Evolutionary conservation across 352 stramenopile species (phyloP), one percentile per base, ranked within the genome.

Genomic region (Vaucheria bursata): DNA sequence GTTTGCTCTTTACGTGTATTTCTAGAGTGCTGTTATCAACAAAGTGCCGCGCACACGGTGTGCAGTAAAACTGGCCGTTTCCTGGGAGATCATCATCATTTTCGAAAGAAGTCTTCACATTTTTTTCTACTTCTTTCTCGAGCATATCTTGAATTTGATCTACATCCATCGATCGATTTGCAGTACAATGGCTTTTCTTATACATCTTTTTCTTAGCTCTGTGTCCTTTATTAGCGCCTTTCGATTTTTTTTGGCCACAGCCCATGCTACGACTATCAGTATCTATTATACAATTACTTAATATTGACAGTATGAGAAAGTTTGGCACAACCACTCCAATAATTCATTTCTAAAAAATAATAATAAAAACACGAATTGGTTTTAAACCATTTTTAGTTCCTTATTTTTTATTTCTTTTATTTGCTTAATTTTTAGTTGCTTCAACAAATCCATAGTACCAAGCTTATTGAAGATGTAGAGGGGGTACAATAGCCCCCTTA

Each of bases 1-100:
- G 33, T 64, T 84, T 84, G n/a, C 74, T 73, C 75, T 8, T 81
- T 35, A 75, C 39, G 49, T 84, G 78, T 25, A 18, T 38, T 7
- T 25, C 59, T 34, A 78, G 74, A 0, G 73, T 75, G 37, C 74
- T 18, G 29, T 65, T 35, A 32, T 83, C 78, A 31, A 68, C 68
- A 53, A 86, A 86, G 59, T 86, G 80, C 18, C 82, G 40, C 8
- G 75, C 82, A 33, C 82, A 86, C 29, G 79, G 82, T 12, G 70
- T 74, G 69, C 82, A 86, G 75, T 86, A 86, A 74, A 85, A 86
- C 33, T 86, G 82, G 35, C 82, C 82, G 31, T 72, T 64, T 7
- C 82, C 82, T n/a, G 82, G 80, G 6, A 86, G 71, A 38, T 86
- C 82, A n/a, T 86, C 82, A 50, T 86, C 82, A 8, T 83, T 5